Conservation (phyloP, 805 yeast species). For the Ogataea zsoltii region DNA sequence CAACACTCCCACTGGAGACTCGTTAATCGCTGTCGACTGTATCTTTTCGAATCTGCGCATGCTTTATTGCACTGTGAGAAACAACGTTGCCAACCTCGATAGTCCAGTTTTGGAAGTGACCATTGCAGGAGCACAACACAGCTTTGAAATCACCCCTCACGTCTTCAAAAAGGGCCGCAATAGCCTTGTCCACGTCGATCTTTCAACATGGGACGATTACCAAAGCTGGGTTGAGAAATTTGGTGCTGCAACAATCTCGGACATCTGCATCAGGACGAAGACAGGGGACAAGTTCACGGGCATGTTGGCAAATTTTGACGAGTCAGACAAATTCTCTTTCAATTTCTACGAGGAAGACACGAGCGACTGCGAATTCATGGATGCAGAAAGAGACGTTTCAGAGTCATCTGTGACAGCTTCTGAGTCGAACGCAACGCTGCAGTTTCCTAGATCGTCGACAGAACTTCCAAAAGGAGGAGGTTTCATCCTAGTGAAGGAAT, state of each 20-base stretch:
- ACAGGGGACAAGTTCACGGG: neutral
- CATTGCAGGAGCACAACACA: slow-evolving; percentile 4
- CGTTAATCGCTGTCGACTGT: slow-evolving; percentile 5
- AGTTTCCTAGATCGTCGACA: slow-evolving; percentile 6
- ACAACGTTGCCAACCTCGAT: slow-evolving; percentile 8
- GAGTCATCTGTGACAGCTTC: slow-evolving; percentile 2
- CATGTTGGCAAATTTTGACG: neutral
- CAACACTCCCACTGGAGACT: neutral
- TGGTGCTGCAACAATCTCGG: too few relatives aligned
- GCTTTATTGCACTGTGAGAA: slow-evolving; percentile 8
- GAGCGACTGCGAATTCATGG: neutral
- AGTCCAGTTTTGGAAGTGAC: slow-evolving; percentile 11
- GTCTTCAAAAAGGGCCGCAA: slow-evolving; percentile 13
- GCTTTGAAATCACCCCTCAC: slow-evolving; percentile 14
- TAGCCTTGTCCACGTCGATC: slow-evolving; percentile 12
- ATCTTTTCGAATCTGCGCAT: slow-evolving; percentile 4
- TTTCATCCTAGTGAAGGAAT: slow-evolving; percentile 5
- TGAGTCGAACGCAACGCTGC: slow-evolving; percentile 3
- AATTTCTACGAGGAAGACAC: neutral
- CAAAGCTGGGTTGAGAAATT: neutral
- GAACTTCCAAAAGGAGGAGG: neutral
- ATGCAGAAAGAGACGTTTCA: neutral
- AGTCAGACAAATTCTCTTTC: neutral
- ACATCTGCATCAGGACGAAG: neutral
- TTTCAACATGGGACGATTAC: slow-evolving; percentile 7